Evolutionary conservation across 2,329 filamentous ascomycete genomes (phyloP).

Genomic region (Colletotrichum sp.): DNA sequence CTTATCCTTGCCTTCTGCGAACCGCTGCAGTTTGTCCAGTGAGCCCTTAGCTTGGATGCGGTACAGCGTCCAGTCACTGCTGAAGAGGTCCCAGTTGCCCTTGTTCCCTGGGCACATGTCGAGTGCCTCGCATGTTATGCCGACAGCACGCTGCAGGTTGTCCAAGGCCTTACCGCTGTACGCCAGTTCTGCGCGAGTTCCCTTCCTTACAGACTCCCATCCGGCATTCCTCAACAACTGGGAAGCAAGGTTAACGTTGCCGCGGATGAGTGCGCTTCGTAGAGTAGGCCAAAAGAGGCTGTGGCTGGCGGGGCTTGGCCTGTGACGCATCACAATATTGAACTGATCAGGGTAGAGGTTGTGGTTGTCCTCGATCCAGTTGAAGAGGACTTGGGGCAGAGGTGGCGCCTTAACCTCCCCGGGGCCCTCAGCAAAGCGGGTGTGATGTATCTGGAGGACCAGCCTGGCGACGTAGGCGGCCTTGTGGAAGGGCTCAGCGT

Average conservation of each 20-base stretch:
- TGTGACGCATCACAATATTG: conserved; percentile 64
- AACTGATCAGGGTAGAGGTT: conserved; percentile 73
- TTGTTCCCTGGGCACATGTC: conserved; percentile 73
- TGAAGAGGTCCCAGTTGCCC: conserved; percentile 82
- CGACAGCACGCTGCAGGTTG: conserved; percentile 76
- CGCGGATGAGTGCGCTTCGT: conserved; percentile 76
- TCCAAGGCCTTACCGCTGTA: conserved; percentile 80
- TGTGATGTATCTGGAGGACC: conserved; percentile 80
- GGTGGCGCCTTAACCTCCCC: conserved; percentile 52
- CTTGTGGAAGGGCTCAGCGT: conserved; percentile 71
- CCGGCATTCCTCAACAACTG: conserved; percentile 75
- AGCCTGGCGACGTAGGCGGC: conserved; percentile 81
- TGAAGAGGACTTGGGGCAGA: conserved; percentile 78
- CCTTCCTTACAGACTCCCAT: conserved; percentile 77
- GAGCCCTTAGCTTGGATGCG: conserved; percentile 75
- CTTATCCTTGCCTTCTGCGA: conserved; percentile 76
- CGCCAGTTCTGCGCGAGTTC: conserved; percentile 66
- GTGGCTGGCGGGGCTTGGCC: conserved; percentile 78
- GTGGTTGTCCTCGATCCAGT: conserved; percentile 82
- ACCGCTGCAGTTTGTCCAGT: conserved; percentile 73
- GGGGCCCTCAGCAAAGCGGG: conserved; percentile 43
- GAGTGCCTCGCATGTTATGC: conserved; percentile 71
- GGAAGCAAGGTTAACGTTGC: conserved; percentile 72
- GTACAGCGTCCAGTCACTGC: conserved; percentile 84
- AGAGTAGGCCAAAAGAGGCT: conserved; percentile 85